Evolutionary conservation across 2,329 filamentous ascomycete genomes (phyloP), one percentile per base, ranked within the genome.

Genomic region (Aphanoascus verrucosus): DNA sequence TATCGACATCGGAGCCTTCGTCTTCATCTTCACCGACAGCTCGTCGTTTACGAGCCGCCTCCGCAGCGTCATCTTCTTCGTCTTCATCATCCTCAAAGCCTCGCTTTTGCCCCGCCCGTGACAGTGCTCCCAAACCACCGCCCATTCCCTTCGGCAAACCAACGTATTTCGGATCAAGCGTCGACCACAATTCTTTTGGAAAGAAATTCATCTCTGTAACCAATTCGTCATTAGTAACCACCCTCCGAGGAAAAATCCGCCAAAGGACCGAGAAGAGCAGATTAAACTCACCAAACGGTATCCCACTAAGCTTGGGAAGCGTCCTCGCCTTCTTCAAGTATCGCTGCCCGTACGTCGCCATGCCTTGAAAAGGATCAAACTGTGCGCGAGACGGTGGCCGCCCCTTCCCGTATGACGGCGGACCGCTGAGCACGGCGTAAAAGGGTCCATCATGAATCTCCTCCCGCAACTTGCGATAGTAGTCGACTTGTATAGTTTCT

Each of bases 281-380:
- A 11, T 12, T 12, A 28, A 53, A 71, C 74, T 65, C 63, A 80
- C 78, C 71, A 61, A 81, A 82, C 17, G 77, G 71, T 42, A 77
- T 67, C 19, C 72, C 75, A 46, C 73, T 71, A 17, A 83, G 66
- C 56, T 75, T 74, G 0, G 81, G 81, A 8, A 82, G 62, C 17
- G 70, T 74, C 55, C 78, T 69, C 59, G 74, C 74, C 60, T 78
- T 78, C 58, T 77, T 79, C 53, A 75, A 69, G 64, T 81, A 83
- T 61, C 75, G 77, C 52, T 77, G 72, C 14, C 76, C 75, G 62
- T 81, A 84, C 0, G 78, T 80, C 38, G 77, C 77, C 66, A 82
- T 82, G 53, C 78, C 78, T 42, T 76, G 73, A 61, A 84, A 84
- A 1, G 81, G 78, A 63, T 84, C 78, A 61, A 82, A 78, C 17